Base-by-base conservation (phyloP, 441 rosid species). In the Arabidopsis lyrata region DNA sequence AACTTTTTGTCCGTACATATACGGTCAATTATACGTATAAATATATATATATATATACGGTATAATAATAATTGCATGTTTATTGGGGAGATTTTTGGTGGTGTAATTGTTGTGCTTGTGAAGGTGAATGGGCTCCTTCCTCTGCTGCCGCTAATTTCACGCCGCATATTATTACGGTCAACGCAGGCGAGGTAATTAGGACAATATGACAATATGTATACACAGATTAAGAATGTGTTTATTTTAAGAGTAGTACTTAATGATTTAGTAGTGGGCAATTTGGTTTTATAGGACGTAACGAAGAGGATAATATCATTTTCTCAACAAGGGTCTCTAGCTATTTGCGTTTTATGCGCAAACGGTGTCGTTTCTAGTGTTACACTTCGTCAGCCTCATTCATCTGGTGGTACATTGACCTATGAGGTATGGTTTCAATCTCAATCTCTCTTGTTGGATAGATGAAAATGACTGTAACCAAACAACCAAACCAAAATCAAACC, bases 351-450 rank as follows among this genome's bases (percentile, higher is more conserved):
- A 34, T 85, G 88, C 8, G 92, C 90, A 2, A 88, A 84, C 49
- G 92, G 92, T 10, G 83, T 82, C 74, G 83, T 88, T 71, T 88
- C 92, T 1, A 88, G 88, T 44, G 89, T 88, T 42, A 88, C 92
- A 10, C 84, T 88, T 65, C 85, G 86, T 11, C 92, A 83, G 53
- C 89, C 90, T 57, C 86, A 88, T 74, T 86, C 92, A 14, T 84
- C 84, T 1, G 92, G 92, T 0, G 92, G 92, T 65, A 88, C 92
- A 63, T 71, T 88, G 80, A 88, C 92, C 8, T 86, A 88, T 9
- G 92, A 88, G 88, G 92, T 86, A 59, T 16, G 70, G 9, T 2
- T 24, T 53, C 12, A 8, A 38, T 59, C 47, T 34, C 20, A 64
- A 13, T 5, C 49, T 8, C 39, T 45, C 2, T 6, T 27, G 1